Conservation (phyloP, 2,329 filamentous ascomycete genomes). For the Paecilomyces variotii region DNA sequence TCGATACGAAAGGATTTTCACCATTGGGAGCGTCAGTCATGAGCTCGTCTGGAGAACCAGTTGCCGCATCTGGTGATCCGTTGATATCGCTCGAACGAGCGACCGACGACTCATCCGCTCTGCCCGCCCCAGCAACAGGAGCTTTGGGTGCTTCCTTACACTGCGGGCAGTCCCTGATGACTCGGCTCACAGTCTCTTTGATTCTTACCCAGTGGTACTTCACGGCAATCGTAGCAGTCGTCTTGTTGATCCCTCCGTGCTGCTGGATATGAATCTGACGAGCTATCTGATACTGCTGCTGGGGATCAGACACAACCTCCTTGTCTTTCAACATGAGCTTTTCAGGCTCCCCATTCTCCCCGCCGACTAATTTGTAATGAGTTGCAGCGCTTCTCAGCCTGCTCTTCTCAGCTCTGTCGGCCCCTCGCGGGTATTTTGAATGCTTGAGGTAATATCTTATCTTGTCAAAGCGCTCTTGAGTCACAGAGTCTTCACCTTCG, state of each 20-base stretch:
- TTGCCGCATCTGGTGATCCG: constrained; percentile 6
- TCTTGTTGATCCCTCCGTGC: constrained; percentile 97
- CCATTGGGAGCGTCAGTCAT: constrained; percentile 17
- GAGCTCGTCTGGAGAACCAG: constrained; percentile 10
- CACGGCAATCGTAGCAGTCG: constrained; percentile 86
- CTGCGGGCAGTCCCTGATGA: constrained; percentile 83
- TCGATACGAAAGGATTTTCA: constrained; percentile 25
- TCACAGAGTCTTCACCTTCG: constrained; percentile 73
- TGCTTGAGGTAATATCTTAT: constrained; percentile 96
- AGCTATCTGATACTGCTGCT: constrained; percentile 84
- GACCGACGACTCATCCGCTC: constrained; percentile 15
- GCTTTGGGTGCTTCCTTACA: constrained; percentile 74
- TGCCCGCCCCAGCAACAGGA: constrained; percentile 27
- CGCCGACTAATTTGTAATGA: constrained; percentile 73
- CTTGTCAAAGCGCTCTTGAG: constrained; percentile 96
- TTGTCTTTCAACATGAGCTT: constrained; percentile 96
- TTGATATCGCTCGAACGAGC: constrained; percentile 7
- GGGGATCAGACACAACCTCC: constrained; percentile 86
- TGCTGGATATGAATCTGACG: constrained; percentile 63
- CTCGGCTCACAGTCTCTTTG: constrained; percentile 92
- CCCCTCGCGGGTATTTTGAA: constrained; percentile 84
- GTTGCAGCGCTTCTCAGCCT: constrained; percentile 87
- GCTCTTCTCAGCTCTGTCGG: constrained; percentile 91
- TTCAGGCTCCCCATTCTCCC: constrained; percentile 46
- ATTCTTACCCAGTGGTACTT: constrained; percentile 96